Conservation (phyloP, 192 early-diverging fungal genomes). For the Coemansia sp. region DNA sequence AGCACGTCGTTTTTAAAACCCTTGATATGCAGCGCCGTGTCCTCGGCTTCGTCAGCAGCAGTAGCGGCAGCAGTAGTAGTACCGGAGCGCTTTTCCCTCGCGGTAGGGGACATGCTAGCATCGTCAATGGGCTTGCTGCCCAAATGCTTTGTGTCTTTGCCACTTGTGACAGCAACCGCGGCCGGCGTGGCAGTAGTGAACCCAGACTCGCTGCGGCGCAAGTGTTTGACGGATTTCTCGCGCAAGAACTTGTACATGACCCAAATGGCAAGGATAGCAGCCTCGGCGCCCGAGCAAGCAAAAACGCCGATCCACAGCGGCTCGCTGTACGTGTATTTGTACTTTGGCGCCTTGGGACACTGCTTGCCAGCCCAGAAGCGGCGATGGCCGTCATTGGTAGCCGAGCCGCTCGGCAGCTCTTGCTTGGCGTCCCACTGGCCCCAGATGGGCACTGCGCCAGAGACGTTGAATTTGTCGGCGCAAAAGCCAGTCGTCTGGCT, state of each 20-base stretch:
- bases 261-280: slow-evolving; percentile 52
- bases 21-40: slow-evolving; percentile 14
- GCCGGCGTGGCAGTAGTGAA: slow-evolving; percentile 22
- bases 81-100: slow-evolving; percentile 9
- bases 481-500: slow-evolving; percentile 36
- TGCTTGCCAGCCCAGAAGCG: slow-evolving; percentile 52
- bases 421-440: slow-evolving; percentile 33
- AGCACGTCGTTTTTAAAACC: slow-evolving; percentile 51
- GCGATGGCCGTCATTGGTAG: neutral
- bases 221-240: slow-evolving; percentile 15
- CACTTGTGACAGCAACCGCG: slow-evolving; percentile 2
- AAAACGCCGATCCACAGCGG: slow-evolving; percentile 53
- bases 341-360: slow-evolving; percentile 40
- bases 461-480: slow-evolving; percentile 29
- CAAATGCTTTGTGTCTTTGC: slow-evolving; percentile 23
- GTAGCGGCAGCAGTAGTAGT: slow-evolving; percentile 3
- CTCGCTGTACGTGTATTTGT: slow-evolving; percentile 42
- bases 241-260: slow-evolving; percentile 43
- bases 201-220: slow-evolving; percentile 26
- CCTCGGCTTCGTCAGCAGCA: neutral
- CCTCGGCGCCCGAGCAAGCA: slow-evolving; percentile 36
- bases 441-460: slow-evolving; percentile 28
- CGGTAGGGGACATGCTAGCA: neutral
- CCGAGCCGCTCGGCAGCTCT: slow-evolving; percentile 13
- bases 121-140: neutral